A percentile compares a stretch with the other conserved stretches of the same genome.
Conservation (phyloP, 495 filamentous ascomycete species). For the Aspergillus sclerotioniger region DNA sequence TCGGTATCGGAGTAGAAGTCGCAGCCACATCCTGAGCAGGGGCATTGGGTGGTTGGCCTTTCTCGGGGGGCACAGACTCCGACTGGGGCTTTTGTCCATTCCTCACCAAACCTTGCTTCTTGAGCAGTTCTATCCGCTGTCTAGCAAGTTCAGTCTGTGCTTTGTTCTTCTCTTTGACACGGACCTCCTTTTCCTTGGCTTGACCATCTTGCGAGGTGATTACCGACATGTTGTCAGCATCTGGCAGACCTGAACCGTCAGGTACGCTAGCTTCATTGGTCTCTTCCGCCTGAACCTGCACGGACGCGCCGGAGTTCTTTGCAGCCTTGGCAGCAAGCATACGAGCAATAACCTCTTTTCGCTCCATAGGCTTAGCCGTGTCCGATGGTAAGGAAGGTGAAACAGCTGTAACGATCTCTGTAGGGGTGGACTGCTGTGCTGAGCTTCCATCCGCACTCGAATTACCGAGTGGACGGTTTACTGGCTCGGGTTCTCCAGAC, state of each 20-base stretch:
- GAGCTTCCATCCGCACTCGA: neutral
- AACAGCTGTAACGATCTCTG: slow-evolving; percentile 9
- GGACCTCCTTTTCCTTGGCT: slow-evolving; percentile 24
- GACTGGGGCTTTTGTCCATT: slow-evolving; percentile 29
- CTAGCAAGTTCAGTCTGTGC: slow-evolving; percentile 54
- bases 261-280: slow-evolving; percentile 22
- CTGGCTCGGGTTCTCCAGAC: neutral
- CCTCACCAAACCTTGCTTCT: slow-evolving; percentile 39
- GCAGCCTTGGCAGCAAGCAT: slow-evolving; percentile 62
- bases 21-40: slow-evolving; percentile 2
- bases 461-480: neutral
- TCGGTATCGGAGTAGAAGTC: slow-evolving; percentile 9
- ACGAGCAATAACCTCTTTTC: slow-evolving; percentile 73
- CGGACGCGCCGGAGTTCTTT: slow-evolving; percentile 23
- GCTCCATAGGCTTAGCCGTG: slow-evolving; percentile 56
- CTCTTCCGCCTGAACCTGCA: slow-evolving; percentile 17
- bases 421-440: neutral
- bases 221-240: slow-evolving; percentile 9
- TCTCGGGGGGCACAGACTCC: slow-evolving; percentile 2
- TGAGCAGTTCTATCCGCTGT: slow-evolving; percentile 52
- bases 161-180: slow-evolving; percentile 52
- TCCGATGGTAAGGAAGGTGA: slow-evolving; percentile 21
- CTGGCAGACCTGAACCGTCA: slow-evolving; percentile 8
- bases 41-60: slow-evolving; percentile 8
- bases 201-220: slow-evolving; percentile 14